These are phyloP conservation scores for Pseudogymnoascus sp. DNA, from an alignment of 2,329 filamentous ascomycete species.

Conservation along the genomic window DNA sequence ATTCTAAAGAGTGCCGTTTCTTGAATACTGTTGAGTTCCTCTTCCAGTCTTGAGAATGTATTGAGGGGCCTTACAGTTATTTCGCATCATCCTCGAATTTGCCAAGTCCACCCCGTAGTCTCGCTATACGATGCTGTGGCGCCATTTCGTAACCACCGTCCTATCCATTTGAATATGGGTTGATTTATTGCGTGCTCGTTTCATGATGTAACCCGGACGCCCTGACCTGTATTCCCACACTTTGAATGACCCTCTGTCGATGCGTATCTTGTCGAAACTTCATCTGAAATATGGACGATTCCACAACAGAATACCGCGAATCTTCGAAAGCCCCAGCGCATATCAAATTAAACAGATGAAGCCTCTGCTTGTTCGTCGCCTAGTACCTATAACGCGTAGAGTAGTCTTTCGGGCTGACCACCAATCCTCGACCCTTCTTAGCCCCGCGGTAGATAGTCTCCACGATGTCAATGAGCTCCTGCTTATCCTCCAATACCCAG, in stretches of 20 bases:
- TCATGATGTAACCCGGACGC: not conserved
- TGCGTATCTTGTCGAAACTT: not conserved
- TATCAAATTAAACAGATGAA: not conserved
- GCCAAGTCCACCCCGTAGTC: not conserved
- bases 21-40: not conserved
- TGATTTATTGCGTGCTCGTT: not conserved
- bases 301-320: not conserved
- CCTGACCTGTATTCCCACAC: not conserved
- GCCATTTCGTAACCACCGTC: not conserved
- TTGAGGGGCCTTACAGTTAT: slow-evolving; percentile 6
- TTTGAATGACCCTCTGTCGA: not conserved
- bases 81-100: not conserved
- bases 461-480: slow-evolving; percentile 96
- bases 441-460: slow-evolving; percentile 98
- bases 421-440: slow-evolving; percentile 93
- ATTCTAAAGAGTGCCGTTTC: not conserved
- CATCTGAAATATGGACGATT: not conserved
- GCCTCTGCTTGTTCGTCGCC: slow-evolving; percentile 4
- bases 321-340: not conserved
- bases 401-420: slow-evolving; percentile 88
- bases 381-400: slow-evolving; percentile 64
- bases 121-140: not conserved
- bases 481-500: slow-evolving; percentile 94
- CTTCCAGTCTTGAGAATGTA: not conserved
- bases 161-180: not conserved